Evolutionary conservation across 208 protist genomes (phyloP).

Genomic region (Acanthamoeba healyi): DNA sequence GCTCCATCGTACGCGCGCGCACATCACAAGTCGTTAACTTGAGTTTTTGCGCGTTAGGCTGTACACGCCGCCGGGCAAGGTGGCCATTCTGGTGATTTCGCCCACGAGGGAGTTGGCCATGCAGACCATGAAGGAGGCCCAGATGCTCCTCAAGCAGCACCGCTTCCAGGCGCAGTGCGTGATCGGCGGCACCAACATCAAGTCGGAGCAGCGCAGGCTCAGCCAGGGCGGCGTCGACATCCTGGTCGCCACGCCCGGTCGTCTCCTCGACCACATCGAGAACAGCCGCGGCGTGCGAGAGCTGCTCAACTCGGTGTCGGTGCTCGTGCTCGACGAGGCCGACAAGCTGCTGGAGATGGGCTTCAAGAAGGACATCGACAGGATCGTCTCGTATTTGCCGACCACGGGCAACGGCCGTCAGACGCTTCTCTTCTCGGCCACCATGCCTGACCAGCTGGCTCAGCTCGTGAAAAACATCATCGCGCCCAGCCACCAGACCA

Average conservation of each 20-base stretch:
- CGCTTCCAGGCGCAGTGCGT: conserved; percentile 88
- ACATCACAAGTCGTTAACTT: no score
- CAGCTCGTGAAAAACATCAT: conserved; percentile 57
- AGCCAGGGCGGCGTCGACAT: conserved; percentile 91
- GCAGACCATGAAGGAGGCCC: conserved; percentile 97
- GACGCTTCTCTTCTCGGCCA: conserved; percentile 62
- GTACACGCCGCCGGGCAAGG: conserved; percentile 96
- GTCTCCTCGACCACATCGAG: conserved; percentile 98
- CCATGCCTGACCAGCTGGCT: conserved; percentile 23
- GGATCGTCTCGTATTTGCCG: conserved; percentile 12
- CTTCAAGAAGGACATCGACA: conserved; percentile 51
- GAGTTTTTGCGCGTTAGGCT: not conserved
- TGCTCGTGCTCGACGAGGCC: conserved; percentile 72
- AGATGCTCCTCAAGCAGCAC: conserved; percentile 93
- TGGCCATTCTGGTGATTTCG: conserved; percentile 95
- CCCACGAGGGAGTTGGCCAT: conserved; percentile 98
- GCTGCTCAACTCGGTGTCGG: not conserved
- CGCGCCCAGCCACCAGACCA: conserved; percentile 94
- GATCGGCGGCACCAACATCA: conserved; percentile 92
- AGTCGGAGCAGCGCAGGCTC: conserved; percentile 89
- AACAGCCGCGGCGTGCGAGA: not conserved
- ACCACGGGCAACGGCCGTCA: not conserved
- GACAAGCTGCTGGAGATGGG: conserved; percentile 59
- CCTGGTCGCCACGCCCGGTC: conserved; percentile 92
- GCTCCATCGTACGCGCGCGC: not conserved